phyloP scores from a whole-genome alignment of 2,329 filamentous ascomycete genomes.

The Alternaria sp. region DNA sequence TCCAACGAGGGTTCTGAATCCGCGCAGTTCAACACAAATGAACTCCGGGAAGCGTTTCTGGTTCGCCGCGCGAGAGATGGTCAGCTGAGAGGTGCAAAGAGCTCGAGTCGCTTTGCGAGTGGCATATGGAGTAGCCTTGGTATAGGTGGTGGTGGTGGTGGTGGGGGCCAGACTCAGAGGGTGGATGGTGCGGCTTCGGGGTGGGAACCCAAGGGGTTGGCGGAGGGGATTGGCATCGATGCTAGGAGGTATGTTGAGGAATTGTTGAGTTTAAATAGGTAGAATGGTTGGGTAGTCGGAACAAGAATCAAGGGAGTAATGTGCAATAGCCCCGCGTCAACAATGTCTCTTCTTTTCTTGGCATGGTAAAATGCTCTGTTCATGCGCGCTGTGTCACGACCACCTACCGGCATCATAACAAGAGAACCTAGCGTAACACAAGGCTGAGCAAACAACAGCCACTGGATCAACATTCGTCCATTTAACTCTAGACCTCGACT shows the following conservation, averaged over 20 bases:
- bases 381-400: too few species aligned
- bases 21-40: constrained; percentile 36
- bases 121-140: constrained; percentile 46
- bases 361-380: too few species aligned
- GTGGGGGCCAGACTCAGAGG: constrained; percentile 31
- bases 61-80: constrained; percentile 53
- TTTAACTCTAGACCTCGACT: too few species aligned
- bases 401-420: too few species aligned
- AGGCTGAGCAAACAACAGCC: too few species aligned
- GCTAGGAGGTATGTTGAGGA: constrained; percentile 78
- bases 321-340: too few species aligned
- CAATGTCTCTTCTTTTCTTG: too few species aligned
- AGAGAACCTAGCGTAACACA: too few species aligned
- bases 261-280: constrained; percentile 67
- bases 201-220: constrained; percentile 67
- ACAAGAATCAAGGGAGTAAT: too few species aligned
- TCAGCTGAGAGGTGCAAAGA: constrained; percentile 9
- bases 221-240: constrained; percentile 79
- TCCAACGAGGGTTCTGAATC: constrained; percentile 7
- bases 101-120: constrained; percentile 39
- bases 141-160: constrained; percentile 13
- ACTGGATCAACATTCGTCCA: too few species aligned
- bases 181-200: constrained; percentile 56
- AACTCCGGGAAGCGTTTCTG: constrained; percentile 56
- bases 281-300: not conserved